Evolutionary conservation across 139 green algal species (phyloP).

Genomic region (Tetradesmus obliquus): DNA sequence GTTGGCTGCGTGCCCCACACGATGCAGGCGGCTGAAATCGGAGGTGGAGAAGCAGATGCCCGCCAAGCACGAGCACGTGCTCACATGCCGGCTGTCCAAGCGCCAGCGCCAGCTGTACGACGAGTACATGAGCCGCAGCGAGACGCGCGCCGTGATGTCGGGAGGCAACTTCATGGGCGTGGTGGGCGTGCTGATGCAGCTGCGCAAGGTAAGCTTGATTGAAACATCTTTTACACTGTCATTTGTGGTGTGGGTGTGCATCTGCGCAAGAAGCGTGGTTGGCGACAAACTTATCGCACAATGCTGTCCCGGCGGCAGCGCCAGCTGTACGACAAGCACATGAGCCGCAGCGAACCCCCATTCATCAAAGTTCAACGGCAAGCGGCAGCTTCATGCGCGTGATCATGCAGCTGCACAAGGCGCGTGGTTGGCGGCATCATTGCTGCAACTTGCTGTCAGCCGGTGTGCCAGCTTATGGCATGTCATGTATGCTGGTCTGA

Average conservation of each 20-base stretch:
- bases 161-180: slow-evolving; percentile 93
- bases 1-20: too few relatives aligned
- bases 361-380: too few relatives aligned
- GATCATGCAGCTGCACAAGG: slow-evolving; percentile 98
- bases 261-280: too few relatives aligned
- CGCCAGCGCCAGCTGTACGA: slow-evolving; percentile 95
- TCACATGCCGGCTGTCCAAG: slow-evolving; percentile 81
- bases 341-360: slow-evolving; percentile 77
- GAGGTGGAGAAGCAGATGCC: slow-evolving; percentile 98
- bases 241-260: too few relatives aligned
- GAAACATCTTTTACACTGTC: too few relatives aligned
- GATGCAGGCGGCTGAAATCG: slow-evolving; percentile 57
- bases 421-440: too few relatives aligned
- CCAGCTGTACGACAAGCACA: slow-evolving; percentile 98
- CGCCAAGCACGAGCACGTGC: slow-evolving; percentile 95
- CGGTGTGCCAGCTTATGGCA: neutral
- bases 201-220: slow-evolving; percentile 84
- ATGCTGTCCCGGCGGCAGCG: slow-evolving; percentile 80
- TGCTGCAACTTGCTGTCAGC: too few relatives aligned
- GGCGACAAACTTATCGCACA: too few relatives aligned
- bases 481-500: neutral
- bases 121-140: slow-evolving; percentile 91
- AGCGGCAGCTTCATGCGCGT: slow-evolving; percentile 93
- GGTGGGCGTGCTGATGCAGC: slow-evolving; percentile 99
- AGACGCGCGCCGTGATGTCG: slow-evolving; percentile 80